Percentiles rank a stretch among this genome's conserved stretches.
Conservation (phyloP, 2,329 filamentous ascomycete genomes). For the Xylariales sp. region DNA sequence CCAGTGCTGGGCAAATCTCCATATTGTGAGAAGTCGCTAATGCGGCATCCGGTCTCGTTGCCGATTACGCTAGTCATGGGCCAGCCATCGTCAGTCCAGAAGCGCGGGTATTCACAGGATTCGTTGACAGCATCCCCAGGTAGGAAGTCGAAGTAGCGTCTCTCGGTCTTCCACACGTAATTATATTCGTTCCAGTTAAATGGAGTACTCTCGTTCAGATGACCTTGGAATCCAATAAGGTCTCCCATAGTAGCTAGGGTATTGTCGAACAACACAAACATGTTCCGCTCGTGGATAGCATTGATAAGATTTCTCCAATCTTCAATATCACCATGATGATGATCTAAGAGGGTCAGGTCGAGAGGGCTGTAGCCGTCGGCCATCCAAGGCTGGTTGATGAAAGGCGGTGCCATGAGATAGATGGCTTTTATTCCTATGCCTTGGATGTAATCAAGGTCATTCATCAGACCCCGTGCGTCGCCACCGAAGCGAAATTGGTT, state of each 20-base stretch:
- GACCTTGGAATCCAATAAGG: background rate
- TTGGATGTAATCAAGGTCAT: slow-evolving; percentile 60
- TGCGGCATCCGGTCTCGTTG: background rate
- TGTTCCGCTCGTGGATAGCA: background rate
- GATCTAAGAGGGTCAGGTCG: background rate
- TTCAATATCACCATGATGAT: background rate
- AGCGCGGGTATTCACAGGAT: background rate
- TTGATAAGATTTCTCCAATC: background rate
- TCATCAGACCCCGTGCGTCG: slow-evolving; percentile 52
- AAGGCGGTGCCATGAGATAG: slow-evolving; percentile 28
- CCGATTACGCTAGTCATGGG: background rate
- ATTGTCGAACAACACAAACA: background rate
- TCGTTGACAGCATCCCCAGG: background rate
- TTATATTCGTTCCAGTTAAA: background rate
- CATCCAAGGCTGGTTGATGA: slow-evolving; percentile 2
- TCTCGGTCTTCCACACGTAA: background rate
- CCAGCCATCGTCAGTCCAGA: background rate
- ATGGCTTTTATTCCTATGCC: slow-evolving; percentile 61
- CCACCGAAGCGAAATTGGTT: slow-evolving; percentile 62
- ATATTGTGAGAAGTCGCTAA: background rate
- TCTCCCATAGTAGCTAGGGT: background rate
- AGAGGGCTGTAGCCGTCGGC: background rate
- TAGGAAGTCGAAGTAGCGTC: background rate
- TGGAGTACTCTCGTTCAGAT: background rate
- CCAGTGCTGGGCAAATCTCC: background rate